A percentile compares a stretch with the other conserved stretches of the same genome.
Conservation (phyloP, 192 early-diverging fungal genomes). For the Coemansia sp. region DNA sequence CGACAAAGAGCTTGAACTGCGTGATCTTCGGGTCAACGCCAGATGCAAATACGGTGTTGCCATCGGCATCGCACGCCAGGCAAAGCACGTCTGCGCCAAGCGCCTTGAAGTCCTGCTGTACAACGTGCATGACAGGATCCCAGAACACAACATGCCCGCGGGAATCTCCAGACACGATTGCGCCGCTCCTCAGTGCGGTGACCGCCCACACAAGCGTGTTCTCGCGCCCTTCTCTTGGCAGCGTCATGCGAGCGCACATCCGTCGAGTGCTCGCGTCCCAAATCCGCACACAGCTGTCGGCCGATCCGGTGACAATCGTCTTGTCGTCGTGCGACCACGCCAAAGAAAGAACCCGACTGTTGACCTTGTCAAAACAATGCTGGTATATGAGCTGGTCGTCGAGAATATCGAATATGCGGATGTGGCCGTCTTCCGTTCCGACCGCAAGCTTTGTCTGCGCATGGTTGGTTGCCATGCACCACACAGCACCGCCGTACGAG, state of each 20-base stretch:
- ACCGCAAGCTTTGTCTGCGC: slow-evolving; percentile 76
- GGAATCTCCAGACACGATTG: slow-evolving; percentile 88
- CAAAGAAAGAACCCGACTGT: slow-evolving; percentile 76
- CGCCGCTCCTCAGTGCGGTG: slow-evolving; percentile 62
- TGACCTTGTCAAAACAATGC: slow-evolving; percentile 63
- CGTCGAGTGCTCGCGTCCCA: slow-evolving; percentile 62
- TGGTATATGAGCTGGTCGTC: slow-evolving; percentile 67
- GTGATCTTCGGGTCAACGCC: slow-evolving; percentile 89
- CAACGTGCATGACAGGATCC: slow-evolving; percentile 67
- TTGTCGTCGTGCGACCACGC: slow-evolving; percentile 77
- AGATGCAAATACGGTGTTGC: slow-evolving; percentile 76
- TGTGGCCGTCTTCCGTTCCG: slow-evolving; percentile 90
- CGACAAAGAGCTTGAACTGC: slow-evolving; percentile 58
- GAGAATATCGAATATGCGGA: slow-evolving; percentile 83
- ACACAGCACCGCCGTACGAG: slow-evolving; percentile 87
- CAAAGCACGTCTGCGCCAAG: slow-evolving; percentile 90
- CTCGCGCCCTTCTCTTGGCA: slow-evolving; percentile 66
- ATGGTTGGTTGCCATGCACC: slow-evolving; percentile 86
- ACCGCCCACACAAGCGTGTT: slow-evolving; percentile 92
- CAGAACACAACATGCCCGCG: slow-evolving; percentile 89
- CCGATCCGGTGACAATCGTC: slow-evolving; percentile 76
- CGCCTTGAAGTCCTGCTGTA: slow-evolving; percentile 67
- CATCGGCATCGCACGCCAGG: slow-evolving; percentile 63
- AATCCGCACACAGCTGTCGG: slow-evolving; percentile 74
- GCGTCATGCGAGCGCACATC: slow-evolving; percentile 68